A percentile compares a stretch with the other conserved stretches of the same genome.
Conservation (phyloP, 192 early-diverging fungal genomes). For the Funneliformis mosseae region DNA sequence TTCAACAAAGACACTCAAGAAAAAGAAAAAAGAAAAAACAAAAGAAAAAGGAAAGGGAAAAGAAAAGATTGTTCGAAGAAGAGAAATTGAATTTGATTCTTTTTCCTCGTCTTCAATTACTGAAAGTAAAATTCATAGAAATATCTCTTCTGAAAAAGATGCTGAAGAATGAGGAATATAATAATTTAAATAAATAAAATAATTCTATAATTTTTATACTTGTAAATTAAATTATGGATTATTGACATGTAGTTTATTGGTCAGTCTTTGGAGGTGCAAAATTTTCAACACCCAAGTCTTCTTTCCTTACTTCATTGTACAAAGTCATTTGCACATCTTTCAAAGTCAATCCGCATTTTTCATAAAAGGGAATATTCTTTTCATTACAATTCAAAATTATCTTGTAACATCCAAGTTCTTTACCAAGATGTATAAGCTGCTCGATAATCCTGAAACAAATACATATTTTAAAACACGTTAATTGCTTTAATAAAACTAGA, state of each 20-base stretch:
- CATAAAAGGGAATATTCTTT: constrained; percentile 88
- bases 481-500: background rate
- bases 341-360: constrained; percentile 82
- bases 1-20: background rate
- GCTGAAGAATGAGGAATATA: background rate
- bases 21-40: constrained; percentile 33
- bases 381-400: constrained; percentile 70
- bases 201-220: background rate
- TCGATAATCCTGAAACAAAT: constrained; percentile 68
- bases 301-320: constrained; percentile 41
- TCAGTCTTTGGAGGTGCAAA: background rate
- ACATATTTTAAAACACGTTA: background rate
- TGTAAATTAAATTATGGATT: background rate
- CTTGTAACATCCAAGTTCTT: constrained; percentile 89
- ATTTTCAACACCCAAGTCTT: constrained; percentile 30
- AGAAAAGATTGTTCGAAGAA: background rate
- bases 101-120: background rate
- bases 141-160: background rate
- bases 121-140: background rate
- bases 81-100: constrained; percentile 20
- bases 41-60: constrained; percentile 22
- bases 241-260: background rate
- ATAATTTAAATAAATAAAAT: background rate
- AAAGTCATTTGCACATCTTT: constrained; percentile 78
- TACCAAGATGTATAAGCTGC: constrained; percentile 77